These are phyloP conservation scores for Trypanosoma boissoni DNA, from an alignment of 208 protist species.

Conservation along the genomic window DNA sequence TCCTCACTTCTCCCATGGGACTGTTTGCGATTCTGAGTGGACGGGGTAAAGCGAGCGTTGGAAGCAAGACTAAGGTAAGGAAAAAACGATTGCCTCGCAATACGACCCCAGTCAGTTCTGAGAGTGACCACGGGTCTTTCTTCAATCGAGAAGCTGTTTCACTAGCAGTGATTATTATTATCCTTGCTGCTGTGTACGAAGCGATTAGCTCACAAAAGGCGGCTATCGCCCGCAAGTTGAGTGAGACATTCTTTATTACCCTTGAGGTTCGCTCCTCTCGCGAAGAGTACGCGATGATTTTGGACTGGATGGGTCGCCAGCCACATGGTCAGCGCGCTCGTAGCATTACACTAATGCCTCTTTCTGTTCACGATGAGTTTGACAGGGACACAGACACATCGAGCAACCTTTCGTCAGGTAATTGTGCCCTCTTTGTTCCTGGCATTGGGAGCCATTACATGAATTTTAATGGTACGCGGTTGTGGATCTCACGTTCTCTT, in stretches of 20 bases:
- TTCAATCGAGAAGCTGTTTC: constrained; percentile 44
- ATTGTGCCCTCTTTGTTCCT: constrained; percentile 53
- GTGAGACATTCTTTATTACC: constrained; percentile 56
- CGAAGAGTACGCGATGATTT: constrained; percentile 85
- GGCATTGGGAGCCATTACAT: constrained; percentile 84
- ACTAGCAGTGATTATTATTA: constrained; percentile 58
- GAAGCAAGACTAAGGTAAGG: no score
- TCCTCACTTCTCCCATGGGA: constrained; percentile 63
- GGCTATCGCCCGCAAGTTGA: constrained; percentile 36
- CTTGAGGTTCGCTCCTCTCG: constrained; percentile 87
- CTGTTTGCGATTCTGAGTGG: constrained; percentile 69
- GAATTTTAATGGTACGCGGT: constrained; percentile 39
- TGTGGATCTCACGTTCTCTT: constrained; percentile 69
- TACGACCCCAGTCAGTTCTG: neutral
- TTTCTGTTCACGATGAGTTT: constrained; percentile 48
- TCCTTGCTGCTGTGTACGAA: constrained; percentile 70
- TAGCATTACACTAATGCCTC: constrained; percentile 71
- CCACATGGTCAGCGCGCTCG: constrained; percentile 45
- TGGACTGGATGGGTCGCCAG: constrained; percentile 88
- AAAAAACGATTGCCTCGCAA: no score
- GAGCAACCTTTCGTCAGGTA: constrained; percentile 1
- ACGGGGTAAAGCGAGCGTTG: neutral
- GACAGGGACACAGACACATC: constrained; percentile 6
- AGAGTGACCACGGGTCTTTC: constrained; percentile 2
- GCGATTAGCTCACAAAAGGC: constrained; percentile 50